phyloP scores from a whole-genome alignment of 208 protist genomes.

The Endotrypanum monterogeii region DNA sequence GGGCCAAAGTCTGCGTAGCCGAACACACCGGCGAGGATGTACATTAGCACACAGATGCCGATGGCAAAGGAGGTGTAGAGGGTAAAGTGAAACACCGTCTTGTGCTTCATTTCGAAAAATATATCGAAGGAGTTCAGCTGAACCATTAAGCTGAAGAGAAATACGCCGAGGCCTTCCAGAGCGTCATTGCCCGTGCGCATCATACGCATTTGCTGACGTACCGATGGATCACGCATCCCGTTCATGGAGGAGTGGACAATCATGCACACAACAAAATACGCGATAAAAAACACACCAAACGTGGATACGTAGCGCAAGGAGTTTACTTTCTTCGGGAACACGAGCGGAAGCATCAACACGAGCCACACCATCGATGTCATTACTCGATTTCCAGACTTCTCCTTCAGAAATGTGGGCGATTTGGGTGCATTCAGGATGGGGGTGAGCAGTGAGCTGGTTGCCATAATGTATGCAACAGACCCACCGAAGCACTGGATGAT shows the following conservation, averaged over 20 bases:
- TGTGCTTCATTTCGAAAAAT: constrained; percentile 54
- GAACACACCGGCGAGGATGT: constrained; percentile 59
- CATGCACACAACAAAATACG: constrained; percentile 67
- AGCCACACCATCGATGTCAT: constrained; percentile 57
- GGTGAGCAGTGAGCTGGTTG: constrained; percentile 44
- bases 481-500: constrained; percentile 54
- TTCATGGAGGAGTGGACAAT: constrained; percentile 46
- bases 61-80: constrained; percentile 40
- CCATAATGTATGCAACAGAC: constrained; percentile 61
- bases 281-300: constrained; percentile 53
- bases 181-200: constrained; percentile 41
- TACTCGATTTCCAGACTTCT: constrained; percentile 39
- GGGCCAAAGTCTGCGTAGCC: constrained; percentile 68
- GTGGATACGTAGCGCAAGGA: constrained; percentile 70
- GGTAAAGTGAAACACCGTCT: constrained; percentile 42
- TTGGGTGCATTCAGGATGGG: constrained; percentile 32
- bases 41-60: constrained; percentile 44
- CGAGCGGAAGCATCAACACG: constrained; percentile 59
- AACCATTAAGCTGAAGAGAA: constrained; percentile 44
- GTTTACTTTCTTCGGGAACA: constrained; percentile 66
- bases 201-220: constrained; percentile 37
- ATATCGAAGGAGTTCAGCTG: constrained; percentile 58
- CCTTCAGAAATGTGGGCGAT: constrained; percentile 39
- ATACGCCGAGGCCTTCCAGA: constrained; percentile 51
- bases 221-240: constrained; percentile 33